Conservation (phyloP, 371 early-diverging fungal genomes). For the Zopfochytrium polystomum region DNA sequence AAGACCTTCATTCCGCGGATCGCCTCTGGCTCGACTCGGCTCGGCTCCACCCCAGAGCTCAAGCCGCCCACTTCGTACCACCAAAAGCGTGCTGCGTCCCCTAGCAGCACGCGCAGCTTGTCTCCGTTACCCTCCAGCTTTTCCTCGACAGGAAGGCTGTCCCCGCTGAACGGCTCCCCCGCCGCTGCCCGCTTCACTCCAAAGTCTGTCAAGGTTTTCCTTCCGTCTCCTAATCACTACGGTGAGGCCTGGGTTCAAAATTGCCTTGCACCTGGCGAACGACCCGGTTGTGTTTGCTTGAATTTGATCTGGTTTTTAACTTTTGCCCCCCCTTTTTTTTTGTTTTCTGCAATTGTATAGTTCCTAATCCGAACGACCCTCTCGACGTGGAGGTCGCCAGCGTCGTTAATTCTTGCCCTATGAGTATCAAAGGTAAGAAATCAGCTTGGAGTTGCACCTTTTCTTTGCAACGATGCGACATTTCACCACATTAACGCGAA, state of each 20-base stretch:
- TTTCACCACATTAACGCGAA: no score
- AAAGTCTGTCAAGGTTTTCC: slow-evolving; percentile 14
- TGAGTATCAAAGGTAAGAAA: slow-evolving; percentile 34
- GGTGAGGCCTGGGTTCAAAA: slow-evolving; percentile 26
- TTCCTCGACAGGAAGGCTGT: background rate
- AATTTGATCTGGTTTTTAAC: no score
- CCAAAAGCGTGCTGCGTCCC: no score
- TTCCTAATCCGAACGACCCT: slow-evolving; percentile 61
- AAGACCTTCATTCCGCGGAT: slow-evolving; percentile 1
- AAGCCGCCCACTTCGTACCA: no score
- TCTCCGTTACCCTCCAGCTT: background rate
- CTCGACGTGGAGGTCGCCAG: slow-evolving; percentile 71
- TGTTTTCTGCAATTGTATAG: no score
- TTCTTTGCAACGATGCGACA: no score
- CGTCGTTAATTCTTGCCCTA: slow-evolving; percentile 59
- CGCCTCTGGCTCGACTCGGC: background rate
- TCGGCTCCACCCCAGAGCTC: no score
- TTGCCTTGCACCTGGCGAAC: slow-evolving; percentile 34
- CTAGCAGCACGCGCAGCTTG: no score
- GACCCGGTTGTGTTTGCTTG: no score
- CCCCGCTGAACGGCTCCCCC: background rate
- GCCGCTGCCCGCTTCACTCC: background rate
- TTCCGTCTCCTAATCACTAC: slow-evolving; percentile 26
- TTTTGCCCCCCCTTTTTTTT: no score
- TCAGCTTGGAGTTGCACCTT: no score